phyloP scores from a whole-genome alignment of 768 basidiomycete species.

The Suillus clintonianus region DNA sequence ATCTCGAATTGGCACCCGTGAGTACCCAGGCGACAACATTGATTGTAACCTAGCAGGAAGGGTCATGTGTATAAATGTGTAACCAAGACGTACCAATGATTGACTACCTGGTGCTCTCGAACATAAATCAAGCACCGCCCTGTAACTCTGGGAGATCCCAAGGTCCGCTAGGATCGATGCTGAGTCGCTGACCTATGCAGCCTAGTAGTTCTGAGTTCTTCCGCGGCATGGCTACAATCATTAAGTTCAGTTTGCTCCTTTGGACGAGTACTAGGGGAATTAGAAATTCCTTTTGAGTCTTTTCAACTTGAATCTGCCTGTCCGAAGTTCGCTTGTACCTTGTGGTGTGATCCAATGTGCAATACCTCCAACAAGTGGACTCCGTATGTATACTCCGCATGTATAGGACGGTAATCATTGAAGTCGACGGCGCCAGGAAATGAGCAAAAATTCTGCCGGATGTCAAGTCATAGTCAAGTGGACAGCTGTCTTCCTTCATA shows the following conservation, averaged over 20 bases:
- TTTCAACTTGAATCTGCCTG: slow-evolving; percentile 59
- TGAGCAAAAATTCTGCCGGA: slow-evolving; percentile 78
- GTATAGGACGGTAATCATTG: slow-evolving; percentile 70
- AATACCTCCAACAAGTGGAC: slow-evolving; percentile 72
- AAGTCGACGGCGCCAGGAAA: slow-evolving; percentile 77
- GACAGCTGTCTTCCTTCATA: no score
- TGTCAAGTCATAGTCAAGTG: slow-evolving; percentile 40
- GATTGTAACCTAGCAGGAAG: slow-evolving; percentile 50
- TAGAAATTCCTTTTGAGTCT: slow-evolving; percentile 33
- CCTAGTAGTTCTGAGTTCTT: not conserved
- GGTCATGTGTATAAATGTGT: slow-evolving; percentile 2
- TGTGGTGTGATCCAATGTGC: slow-evolving; percentile 68
- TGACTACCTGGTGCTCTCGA: slow-evolving; percentile 60
- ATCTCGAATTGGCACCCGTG: slow-evolving; percentile 69
- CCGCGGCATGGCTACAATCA: no score
- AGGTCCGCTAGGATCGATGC: slow-evolving; percentile 49
- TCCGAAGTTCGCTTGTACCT: slow-evolving; percentile 64
- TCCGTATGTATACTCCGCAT: no score
- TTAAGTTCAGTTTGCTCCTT: slow-evolving; percentile 7
- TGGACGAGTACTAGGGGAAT: slow-evolving; percentile 17
- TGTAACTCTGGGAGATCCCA: slow-evolving; percentile 78
- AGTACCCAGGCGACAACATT: slow-evolving; percentile 55
- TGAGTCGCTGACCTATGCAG: no score
- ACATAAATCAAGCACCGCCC: slow-evolving; percentile 71
- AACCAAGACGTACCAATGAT: not conserved